Percentiles rank a stretch among this genome's conserved stretches.
Conservation (phyloP, 2,329 filamentous ascomycete genomes). For the Sclerotiophoma versabilis region DNA sequence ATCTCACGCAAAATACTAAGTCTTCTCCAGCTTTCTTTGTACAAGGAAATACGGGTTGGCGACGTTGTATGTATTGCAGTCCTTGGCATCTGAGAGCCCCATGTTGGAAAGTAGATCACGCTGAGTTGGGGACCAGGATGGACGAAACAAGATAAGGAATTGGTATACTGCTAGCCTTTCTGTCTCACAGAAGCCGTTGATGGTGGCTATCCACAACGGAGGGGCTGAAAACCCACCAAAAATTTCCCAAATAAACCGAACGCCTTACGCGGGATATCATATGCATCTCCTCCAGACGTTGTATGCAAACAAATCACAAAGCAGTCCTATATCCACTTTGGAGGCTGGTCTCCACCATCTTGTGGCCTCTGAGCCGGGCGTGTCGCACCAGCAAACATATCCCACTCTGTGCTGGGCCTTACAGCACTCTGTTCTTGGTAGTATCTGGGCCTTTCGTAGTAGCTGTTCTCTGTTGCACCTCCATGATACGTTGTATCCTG, state of each 20-base stretch:
- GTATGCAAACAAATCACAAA: constrained; percentile 3
- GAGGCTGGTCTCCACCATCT: constrained; percentile 2
- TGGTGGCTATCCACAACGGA: too few species aligned
- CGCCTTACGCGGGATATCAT: constrained; percentile 18
- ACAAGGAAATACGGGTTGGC: too few species aligned
- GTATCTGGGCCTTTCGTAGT: constrained; percentile 15
- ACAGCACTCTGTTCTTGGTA: constrained; percentile 1
- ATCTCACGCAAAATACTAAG: too few species aligned
- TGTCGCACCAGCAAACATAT: constrained; percentile 33
- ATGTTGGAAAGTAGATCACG: too few species aligned
- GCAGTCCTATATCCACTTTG: constrained; percentile 8
- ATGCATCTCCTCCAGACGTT: constrained; percentile 5
- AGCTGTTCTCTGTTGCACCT: constrained; percentile 3
- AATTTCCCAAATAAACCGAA: constrained; percentile 3
- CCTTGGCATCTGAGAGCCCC: too few species aligned
- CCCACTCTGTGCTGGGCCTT: constrained; percentile 28
- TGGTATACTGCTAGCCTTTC: too few species aligned
- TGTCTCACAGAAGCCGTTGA: too few species aligned
- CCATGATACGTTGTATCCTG: constrained; percentile 30
- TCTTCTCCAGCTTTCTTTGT: too few species aligned
- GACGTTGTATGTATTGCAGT: too few species aligned
- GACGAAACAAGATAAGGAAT: too few species aligned
- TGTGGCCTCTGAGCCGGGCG: constrained; percentile 16
- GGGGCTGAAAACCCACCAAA: too few species aligned
- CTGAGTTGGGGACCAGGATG: too few species aligned